phyloP scores from a whole-genome alignment of 805 yeast genomes.

The Pichia thaimueangensis region DNA sequence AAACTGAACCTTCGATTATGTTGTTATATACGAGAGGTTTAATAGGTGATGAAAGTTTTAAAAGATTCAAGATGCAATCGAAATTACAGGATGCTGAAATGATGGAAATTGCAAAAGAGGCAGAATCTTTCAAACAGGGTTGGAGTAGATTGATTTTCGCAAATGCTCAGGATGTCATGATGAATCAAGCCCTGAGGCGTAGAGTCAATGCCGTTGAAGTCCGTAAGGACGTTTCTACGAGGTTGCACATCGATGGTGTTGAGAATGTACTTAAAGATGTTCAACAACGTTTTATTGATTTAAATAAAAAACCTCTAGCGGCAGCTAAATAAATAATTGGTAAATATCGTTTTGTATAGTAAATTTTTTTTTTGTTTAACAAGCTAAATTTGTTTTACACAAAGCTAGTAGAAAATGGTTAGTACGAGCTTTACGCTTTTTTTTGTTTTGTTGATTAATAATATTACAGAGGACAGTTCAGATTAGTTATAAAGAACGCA shows the following conservation, averaged over 20 bases:
- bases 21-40: slow-evolving; percentile 80
- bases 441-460: neutral
- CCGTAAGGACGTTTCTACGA: slow-evolving; percentile 31
- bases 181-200: slow-evolving; percentile 85
- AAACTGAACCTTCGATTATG: slow-evolving; percentile 62
- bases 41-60: slow-evolving; percentile 83
- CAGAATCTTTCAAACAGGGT: slow-evolving; percentile 64
- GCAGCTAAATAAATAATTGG: too few species aligned
- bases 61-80: slow-evolving; percentile 69
- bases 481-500: too few species aligned
- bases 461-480: too few species aligned
- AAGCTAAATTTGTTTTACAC: too few species aligned
- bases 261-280: slow-evolving; percentile 17
- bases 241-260: slow-evolving; percentile 28
- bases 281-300: slow-evolving; percentile 11
- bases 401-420: too few species aligned
- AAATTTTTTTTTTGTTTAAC: too few species aligned
- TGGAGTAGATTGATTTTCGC: slow-evolving; percentile 66
- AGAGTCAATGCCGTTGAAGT: slow-evolving; percentile 47
- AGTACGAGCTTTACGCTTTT: neutral
- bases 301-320: too few species aligned
- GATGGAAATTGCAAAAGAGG: slow-evolving; percentile 67
- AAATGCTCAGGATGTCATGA: slow-evolving; percentile 80
- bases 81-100: slow-evolving; percentile 79
- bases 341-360: too few species aligned